Evolutionary conservation across 176 grass and related monocot species (phyloP), one percentile per base, ranked within the genome.

Genomic region (Carex kokanica): DNA sequence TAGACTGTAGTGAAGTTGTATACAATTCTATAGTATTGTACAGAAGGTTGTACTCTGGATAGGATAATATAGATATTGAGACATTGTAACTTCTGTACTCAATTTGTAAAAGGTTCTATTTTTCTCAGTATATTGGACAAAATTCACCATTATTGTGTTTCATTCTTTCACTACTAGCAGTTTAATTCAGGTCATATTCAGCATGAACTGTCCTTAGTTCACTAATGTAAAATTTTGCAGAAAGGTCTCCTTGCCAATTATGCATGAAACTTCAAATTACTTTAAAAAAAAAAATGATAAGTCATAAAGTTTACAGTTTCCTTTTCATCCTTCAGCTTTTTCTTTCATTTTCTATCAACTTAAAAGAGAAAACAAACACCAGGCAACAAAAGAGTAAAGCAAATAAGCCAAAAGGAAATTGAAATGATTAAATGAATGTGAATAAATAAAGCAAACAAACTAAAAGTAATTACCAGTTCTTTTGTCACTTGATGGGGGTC

Each of bases 401-500:
- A 82, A 63, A 82, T 60, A 27, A 20, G 34, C 9, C 41, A 59
- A 27, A 34, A 65, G 49, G 73, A 56, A 68, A 20, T 31, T 78
- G 56, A 81, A 94, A 83, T 77, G 5, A 61, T 34, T 74, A 43
- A 55, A 60, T 23, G 10, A 77, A 81, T 61, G 16, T 58, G 51
- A 78, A 54, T 58, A n/a, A 78, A 49, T 16, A 69, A 51, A 25
- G 65, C 67, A 57, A 51, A 85, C 41, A 32, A 70, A n/a, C 78
- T 81, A 53, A 25, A 60, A 85, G 80, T 64, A 64, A 78, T 70
- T 93, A 97, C 94, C 91, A 79, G 75, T 58, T 20, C 61, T 91
- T 90, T 84, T 97, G 32, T 84, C 87, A 84, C 66, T 74, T 60
- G 86, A 90, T 14, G 89, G 89, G 87, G 89, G 87, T 51, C 87